Evolutionary conservation across 2,329 filamentous ascomycete species (phyloP).

Genomic region (Ambrosiella beaveri): DNA sequence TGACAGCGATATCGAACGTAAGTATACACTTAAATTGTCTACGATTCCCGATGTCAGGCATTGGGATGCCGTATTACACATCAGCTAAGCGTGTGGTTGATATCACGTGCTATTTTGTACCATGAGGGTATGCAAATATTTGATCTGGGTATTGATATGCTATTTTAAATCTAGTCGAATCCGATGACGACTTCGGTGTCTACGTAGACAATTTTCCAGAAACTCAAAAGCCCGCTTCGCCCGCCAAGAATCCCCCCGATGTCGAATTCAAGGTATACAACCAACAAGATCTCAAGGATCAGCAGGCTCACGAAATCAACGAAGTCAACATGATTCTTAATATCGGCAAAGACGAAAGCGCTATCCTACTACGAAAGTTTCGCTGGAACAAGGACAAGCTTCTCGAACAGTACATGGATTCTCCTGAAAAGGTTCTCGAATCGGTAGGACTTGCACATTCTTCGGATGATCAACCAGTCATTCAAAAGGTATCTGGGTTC

Average conservation of each 20-base stretch:
- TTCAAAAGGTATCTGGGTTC: conserved; percentile 60
- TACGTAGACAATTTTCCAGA: conserved; percentile 23
- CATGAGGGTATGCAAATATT: not conserved
- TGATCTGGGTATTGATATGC: not conserved
- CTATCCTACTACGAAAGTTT: conserved; percentile 74
- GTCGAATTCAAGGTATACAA: conserved; percentile 69
- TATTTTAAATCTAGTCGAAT: conserved; percentile 3
- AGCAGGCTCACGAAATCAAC: conserved; percentile 72
- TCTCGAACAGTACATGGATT: conserved; percentile 94
- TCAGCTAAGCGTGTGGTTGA: too few species aligned
- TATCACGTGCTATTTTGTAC: too few species aligned
- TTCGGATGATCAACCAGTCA: conserved; percentile 36
- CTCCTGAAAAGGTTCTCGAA: conserved; percentile 60
- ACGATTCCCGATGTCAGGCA: too few species aligned
- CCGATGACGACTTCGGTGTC: conserved; percentile 13
- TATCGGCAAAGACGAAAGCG: conserved; percentile 73
- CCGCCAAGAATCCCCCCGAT: conserved; percentile 51
- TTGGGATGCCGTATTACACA: too few species aligned
- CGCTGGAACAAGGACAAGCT: conserved; percentile 94
- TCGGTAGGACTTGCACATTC: conserved; percentile 62
- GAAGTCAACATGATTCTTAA: conserved; percentile 87
- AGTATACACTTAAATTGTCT: not conserved
- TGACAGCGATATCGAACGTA: conserved; percentile 5
- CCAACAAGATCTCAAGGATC: conserved; percentile 63
- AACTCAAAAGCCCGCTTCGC: conserved; percentile 36